Percentiles rank a stretch among this genome's conserved stretches.
Evolutionary conservation across 306 rosid species (phyloP).

Genomic region (Echinosophora koreensis): DNA sequence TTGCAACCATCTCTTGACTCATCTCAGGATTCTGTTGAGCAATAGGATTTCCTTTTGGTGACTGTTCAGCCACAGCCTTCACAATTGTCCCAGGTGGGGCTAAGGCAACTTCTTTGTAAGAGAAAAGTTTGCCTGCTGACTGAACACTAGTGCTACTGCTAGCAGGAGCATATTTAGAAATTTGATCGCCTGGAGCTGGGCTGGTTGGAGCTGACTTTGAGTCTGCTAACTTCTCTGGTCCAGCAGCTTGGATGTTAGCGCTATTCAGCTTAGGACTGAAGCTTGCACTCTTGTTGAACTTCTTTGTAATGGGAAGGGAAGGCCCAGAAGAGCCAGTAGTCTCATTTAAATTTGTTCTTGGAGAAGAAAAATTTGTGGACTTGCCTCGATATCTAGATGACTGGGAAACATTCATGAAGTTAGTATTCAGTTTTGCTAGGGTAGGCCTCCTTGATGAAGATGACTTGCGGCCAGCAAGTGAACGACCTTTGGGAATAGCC

Average conservation of each 20-base stretch:
- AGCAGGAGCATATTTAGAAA: conserved; percentile 59
- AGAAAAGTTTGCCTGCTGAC: conserved; percentile 82
- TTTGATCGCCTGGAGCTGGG: conserved; percentile 69
- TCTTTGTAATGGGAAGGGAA: conserved; percentile 62
- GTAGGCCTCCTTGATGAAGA: conserved; percentile 87
- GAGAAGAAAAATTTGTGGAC: conserved; percentile 66
- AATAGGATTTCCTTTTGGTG: conserved; percentile 60
- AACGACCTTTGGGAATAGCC: conserved; percentile 93
- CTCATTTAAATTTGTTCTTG: conserved; percentile 66
- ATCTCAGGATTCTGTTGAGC: conserved; percentile 55
- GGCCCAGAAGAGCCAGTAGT: conserved; percentile 59
- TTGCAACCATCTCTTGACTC: conserved; percentile 47
- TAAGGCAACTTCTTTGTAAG: conserved; percentile 97
- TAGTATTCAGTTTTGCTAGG: conserved; percentile 85
- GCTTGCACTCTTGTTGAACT: conserved; percentile 77
- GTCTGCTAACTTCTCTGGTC: conserved; percentile 61
- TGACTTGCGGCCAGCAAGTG: conserved; percentile 76
- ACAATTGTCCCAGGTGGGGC: conserved; percentile 99
- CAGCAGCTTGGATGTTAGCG: conserved; percentile 51
- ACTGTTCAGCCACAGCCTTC: conserved; percentile 84
- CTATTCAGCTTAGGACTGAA: conserved; percentile 76
- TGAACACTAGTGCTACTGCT: conserved; percentile 65
- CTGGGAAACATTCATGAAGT: conserved; percentile 74
- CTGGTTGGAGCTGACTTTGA: conserved; percentile 79
- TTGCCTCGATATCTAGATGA: conserved; percentile 76